phyloP scores from a whole-genome alignment of 2,329 filamentous ascomycete genomes.

The Venturiaceae sp. region DNA sequence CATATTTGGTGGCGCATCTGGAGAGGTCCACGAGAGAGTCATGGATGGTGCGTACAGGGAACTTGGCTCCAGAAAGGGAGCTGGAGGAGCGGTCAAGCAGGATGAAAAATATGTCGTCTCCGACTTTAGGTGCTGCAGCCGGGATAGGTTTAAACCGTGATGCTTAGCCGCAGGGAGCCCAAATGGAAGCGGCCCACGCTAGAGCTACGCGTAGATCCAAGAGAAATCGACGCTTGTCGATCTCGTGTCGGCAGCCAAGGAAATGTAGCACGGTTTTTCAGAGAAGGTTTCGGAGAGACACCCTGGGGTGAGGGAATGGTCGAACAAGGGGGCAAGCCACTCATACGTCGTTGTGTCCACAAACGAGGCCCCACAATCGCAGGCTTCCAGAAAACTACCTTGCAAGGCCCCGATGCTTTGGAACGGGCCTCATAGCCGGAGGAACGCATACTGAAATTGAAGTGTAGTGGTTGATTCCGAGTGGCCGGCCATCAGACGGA shows the following conservation, averaged over 20 bases:
- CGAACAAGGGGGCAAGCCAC: neutral
- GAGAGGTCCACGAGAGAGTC: neutral
- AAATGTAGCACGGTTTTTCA: neutral
- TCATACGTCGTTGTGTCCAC: neutral
- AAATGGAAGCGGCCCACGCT: neutral
- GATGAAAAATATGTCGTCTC: neutral
- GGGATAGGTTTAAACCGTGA: neutral
- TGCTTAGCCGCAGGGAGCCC: neutral
- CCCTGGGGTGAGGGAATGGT: neutral
- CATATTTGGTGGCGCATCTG: neutral
- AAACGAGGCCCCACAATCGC: neutral
- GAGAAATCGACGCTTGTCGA: neutral
- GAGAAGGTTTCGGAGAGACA: neutral
- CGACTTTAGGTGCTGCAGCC: neutral
- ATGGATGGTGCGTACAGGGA: neutral
- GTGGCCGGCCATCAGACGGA: neutral
- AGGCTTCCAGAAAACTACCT: neutral
- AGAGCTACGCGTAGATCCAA: neutral
- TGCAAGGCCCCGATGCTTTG: neutral
- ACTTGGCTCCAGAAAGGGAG: neutral
- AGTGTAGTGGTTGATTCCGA: neutral
- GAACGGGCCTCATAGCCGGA: neutral
- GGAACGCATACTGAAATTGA: neutral
- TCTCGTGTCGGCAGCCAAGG: conserved; percentile 4
- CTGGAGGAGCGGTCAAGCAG: conserved; percentile 2